Evolutionary conservation across 2,329 filamentous ascomycete species (phyloP), one percentile per base, ranked within the genome.

Genomic region (Proliferodiscus dingleyae): DNA sequence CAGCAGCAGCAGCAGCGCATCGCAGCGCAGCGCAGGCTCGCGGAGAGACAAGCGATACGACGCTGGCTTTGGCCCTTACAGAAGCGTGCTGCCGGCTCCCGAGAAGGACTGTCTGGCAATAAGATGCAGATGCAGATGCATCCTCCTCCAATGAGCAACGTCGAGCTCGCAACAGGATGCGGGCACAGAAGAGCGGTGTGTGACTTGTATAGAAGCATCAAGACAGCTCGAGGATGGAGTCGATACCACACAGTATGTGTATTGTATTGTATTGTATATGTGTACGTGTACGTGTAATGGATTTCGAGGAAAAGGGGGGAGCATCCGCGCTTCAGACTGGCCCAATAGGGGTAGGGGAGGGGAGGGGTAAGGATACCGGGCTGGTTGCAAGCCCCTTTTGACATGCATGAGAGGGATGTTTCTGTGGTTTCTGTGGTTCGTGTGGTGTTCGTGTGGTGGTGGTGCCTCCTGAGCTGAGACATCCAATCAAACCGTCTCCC

Each of bases 141-240:
- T n/a, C n/a, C n/a, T n/a, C n/a, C n/a, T n/a, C n/a, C n/a, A n/a
- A n/a, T n/a, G n/a, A n/a, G n/a, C n/a, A n/a, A n/a, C n/a, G n/a
- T 37, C 8, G 16, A 37, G 11, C 8, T 22, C 23, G 11, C 19
- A 15, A 36, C 13, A 32, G 33, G 38, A 42, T 26, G 2, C 15
- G 16, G 29, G 40, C 21, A 39, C 40, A 29, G 36, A 41, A 43
- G 30, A 44, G 46, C 46, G 46, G 46, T 48, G 46, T 44, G 41
- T 28, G 21, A 21, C 11, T n/a, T 23, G 11, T 23, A 15, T n/a
- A 39, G 19, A 13, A 18, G 22, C 34, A 40, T 47, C 45, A 34
- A 36, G 36, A 36, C 40, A 43, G 26, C 13, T 18, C 19, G 18
- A 6, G 16, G 15, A 11, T 21, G 23, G 16, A 33, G 15, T 2